Evolutionary conservation across 2,329 filamentous ascomycete species (phyloP).

Genomic region (Pezicula carpinea): DNA sequence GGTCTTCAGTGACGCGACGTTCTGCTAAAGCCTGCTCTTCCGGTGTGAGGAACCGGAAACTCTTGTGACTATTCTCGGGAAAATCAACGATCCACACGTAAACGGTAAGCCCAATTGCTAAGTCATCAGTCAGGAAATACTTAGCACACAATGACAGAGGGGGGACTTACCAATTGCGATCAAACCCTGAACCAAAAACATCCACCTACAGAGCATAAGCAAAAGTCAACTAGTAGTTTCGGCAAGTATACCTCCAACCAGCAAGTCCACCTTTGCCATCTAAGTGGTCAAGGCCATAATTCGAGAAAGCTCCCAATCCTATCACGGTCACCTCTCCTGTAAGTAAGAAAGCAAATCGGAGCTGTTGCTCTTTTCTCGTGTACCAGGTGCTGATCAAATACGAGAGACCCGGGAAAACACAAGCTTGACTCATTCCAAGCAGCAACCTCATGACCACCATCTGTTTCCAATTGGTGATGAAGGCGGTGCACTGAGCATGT

Average conservation of each 20-base stretch:
- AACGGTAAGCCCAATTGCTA: slow-evolving; percentile 42
- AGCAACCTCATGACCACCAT: slow-evolving; percentile 65
- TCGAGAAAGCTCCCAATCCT: slow-evolving; percentile 31
- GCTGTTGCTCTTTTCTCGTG: slow-evolving; percentile 27
- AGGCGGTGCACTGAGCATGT: slow-evolving; percentile 49
- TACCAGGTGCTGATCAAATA: slow-evolving; percentile 40
- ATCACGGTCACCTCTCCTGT: slow-evolving; percentile 59
- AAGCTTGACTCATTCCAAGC: slow-evolving; percentile 58
- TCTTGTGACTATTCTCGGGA: slow-evolving; percentile 49
- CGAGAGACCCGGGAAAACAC: slow-evolving; percentile 46
- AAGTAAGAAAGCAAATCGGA: slow-evolving; percentile 64
- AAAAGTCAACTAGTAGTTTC: no score
- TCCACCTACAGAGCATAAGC: slow-evolving; percentile 39
- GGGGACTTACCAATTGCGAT: slow-evolving; percentile 42
- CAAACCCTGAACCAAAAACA: slow-evolving; percentile 47
- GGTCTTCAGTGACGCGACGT: slow-evolving; percentile 50
- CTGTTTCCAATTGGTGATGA: slow-evolving; percentile 61
- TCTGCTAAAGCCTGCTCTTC: slow-evolving; percentile 43
- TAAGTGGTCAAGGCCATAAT: slow-evolving; percentile 63
- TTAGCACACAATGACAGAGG: slow-evolving; percentile 33
- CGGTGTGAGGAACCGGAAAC: slow-evolving; percentile 52
- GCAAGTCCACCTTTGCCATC: slow-evolving; percentile 46
- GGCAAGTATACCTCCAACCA: slow-evolving; percentile 46
- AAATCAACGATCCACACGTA: slow-evolving; percentile 63
- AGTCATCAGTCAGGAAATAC: slow-evolving; percentile 36